Conservation (phyloP, 2,329 filamentous ascomycete genomes). For the Neofusicoccum umdonicola region DNA sequence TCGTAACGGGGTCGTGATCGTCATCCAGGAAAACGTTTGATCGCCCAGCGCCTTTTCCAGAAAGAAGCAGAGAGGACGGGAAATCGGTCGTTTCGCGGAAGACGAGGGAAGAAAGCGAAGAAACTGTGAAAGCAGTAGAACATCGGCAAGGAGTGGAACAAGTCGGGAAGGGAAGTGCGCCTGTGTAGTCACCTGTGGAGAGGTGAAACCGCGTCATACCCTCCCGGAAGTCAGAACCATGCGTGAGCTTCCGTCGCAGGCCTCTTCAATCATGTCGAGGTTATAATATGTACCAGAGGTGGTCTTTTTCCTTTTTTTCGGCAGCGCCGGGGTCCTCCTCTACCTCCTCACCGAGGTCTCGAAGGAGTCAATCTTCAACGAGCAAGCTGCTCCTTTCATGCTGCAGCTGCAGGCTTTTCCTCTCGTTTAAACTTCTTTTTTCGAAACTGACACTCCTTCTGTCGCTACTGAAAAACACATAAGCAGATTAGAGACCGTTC, state of each 20-base stretch:
- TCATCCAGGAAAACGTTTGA: not conserved
- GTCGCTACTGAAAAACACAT: not conserved
- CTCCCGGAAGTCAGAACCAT: not conserved
- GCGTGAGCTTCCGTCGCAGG: not conserved
- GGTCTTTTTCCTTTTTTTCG: slow-evolving; percentile 5
- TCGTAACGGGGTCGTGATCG: slow-evolving; percentile 5
- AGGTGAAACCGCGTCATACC: not conserved
- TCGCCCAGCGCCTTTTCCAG: not conserved
- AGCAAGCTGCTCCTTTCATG: not conserved
- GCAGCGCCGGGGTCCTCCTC: not conserved
- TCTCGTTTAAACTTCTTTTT: slow-evolving; percentile 7
- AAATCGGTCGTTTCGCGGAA: not conserved
- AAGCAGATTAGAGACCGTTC: slow-evolving; percentile 11
- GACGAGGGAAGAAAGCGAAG: not conserved
- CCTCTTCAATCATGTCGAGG: not conserved
- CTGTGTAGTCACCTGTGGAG: not conserved
- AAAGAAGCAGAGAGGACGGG: not conserved
- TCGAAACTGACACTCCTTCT: not conserved
- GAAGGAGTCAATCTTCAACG: slow-evolving; percentile 9
- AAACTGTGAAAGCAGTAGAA: not conserved
- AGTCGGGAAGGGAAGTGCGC: not conserved
- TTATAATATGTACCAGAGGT: slow-evolving; percentile 11
- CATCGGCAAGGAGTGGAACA: not conserved
- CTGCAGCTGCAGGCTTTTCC: not conserved
- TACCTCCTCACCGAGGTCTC: slow-evolving; percentile 13